Percentiles rank a stretch among this genome's conserved stretches.
phyloP scores from a whole-genome alignment of 2,329 filamentous ascomycete species.

The Lecanosticta acicola region DNA sequence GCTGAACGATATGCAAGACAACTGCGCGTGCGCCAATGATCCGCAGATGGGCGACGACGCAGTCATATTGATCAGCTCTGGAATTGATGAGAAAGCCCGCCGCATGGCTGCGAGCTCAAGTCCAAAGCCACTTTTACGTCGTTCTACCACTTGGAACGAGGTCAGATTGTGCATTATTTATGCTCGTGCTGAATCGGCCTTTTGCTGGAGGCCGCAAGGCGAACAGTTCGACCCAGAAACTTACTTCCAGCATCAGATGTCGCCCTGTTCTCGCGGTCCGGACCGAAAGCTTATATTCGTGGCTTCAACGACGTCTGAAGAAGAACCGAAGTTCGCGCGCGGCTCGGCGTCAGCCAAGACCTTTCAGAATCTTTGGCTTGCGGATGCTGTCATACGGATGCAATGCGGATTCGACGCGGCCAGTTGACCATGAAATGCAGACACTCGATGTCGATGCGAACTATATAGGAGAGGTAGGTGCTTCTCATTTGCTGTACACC shows the following conservation, averaged over 20 bases:
- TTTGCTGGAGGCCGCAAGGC: not conserved
- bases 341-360: conserved; percentile 9
- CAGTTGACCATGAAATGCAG: not conserved
- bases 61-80: not conserved
- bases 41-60: not conserved
- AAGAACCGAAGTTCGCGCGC: conserved; percentile 7
- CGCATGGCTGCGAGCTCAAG: not conserved
- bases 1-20: too few species aligned
- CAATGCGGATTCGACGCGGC: conserved; percentile 15
- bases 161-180: not conserved
- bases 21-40: too few species aligned
- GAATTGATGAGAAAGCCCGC: not conserved
- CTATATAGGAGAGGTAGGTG: conserved; percentile 9
- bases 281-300: conserved; percentile 11
- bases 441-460: not conserved
- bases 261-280: conserved; percentile 4
- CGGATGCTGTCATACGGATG: conserved; percentile 4
- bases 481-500: too few species aligned
- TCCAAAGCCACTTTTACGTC: not conserved
- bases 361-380: not conserved
- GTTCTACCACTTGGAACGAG: not conserved
- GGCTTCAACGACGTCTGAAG: conserved; percentile 5
- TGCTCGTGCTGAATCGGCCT: not conserved
- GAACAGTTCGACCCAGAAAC: not conserved
- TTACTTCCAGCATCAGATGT: not conserved